Conservation (phyloP, 2,329 filamentous ascomycete species). For the Aureobasidium melanogenum region DNA sequence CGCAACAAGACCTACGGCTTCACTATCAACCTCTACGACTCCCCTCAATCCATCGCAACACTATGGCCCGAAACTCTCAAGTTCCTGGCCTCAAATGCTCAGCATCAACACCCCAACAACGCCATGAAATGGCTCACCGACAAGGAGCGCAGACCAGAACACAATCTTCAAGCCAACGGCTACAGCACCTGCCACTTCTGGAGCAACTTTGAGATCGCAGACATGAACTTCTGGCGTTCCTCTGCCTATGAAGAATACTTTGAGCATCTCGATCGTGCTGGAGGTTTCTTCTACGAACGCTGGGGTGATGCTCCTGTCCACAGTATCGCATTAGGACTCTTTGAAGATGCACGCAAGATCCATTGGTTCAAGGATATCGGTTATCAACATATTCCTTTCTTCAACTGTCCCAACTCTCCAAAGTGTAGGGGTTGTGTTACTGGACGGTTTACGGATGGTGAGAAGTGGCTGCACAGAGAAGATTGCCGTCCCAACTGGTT, state of each 20-base stretch:
- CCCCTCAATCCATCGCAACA: conserved; percentile 72
- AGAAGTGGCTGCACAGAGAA: conserved; percentile 74
- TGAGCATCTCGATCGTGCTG: conserved; percentile 83
- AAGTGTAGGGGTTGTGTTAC: conserved; percentile 86
- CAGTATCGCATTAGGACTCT: conserved; percentile 82
- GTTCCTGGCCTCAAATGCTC: conserved; percentile 67
- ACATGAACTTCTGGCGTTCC: conserved; percentile 87
- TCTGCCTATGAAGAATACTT: conserved; percentile 93
- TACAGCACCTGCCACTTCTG: conserved; percentile 99
- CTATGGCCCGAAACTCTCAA: conserved; percentile 95
- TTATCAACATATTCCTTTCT: conserved; percentile 96
- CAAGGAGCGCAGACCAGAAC: conserved; percentile 62
- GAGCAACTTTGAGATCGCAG: conserved; percentile 96
- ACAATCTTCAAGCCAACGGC: conserved; percentile 73
- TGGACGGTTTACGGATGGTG: conserved; percentile 82
- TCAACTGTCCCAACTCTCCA: conserved; percentile 94
- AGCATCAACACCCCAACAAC: conserved; percentile 74
- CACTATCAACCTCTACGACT: conserved; percentile 94
- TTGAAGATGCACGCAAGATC: conserved; percentile 82
- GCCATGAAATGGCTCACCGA: conserved; percentile 85
- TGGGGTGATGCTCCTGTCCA: conserved; percentile 98
- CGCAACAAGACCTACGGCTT: conserved; percentile 92
- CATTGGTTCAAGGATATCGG: conserved; percentile 99
- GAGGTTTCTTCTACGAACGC: conserved; percentile 96
- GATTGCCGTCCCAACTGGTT: conserved; percentile 97